These are phyloP conservation scores for Eutrema salsugineum DNA, from an alignment of 441 rosid genomes.

Conservation along the genomic window DNA sequence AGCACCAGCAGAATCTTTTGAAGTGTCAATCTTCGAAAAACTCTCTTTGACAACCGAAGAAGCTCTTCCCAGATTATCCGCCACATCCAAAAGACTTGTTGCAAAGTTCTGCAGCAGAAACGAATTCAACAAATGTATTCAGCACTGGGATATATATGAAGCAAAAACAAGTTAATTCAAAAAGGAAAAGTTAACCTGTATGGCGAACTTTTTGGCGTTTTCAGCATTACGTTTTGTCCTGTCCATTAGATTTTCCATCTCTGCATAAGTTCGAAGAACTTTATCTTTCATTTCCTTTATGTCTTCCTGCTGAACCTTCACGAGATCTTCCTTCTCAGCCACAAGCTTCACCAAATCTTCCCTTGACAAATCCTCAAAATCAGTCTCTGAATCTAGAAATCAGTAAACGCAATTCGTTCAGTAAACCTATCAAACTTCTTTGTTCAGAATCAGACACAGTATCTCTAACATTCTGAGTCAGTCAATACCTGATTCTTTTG, in stretches of 20 bases:
- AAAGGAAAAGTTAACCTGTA: constrained; percentile 54
- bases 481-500: constrained; percentile 42
- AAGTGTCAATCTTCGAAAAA: constrained; percentile 64
- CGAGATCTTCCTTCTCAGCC: constrained; percentile 68
- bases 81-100: constrained; percentile 79
- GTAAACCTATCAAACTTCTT: constrained; percentile 34
- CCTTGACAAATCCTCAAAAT: constrained; percentile 52
- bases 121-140: neutral
- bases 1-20: constrained; percentile 61
- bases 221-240: constrained; percentile 89
- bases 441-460: constrained; percentile 22
- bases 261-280: constrained; percentile 74
- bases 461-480: constrained; percentile 26
- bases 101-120: constrained; percentile 69
- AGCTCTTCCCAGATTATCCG: constrained; percentile 92
- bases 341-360: constrained; percentile 77
- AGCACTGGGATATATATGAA: neutral
- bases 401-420: constrained; percentile 48
- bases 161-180: neutral
- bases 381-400: constrained; percentile 52
- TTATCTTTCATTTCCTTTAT: constrained; percentile 75
- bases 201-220: constrained; percentile 78
- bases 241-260: constrained; percentile 86
- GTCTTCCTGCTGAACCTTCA: constrained; percentile 63
- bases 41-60: constrained; percentile 80